These are phyloP conservation scores for Spatholobus suberectus DNA, from an alignment of 306 rosid genomes.

Conservation along the genomic window DNA sequence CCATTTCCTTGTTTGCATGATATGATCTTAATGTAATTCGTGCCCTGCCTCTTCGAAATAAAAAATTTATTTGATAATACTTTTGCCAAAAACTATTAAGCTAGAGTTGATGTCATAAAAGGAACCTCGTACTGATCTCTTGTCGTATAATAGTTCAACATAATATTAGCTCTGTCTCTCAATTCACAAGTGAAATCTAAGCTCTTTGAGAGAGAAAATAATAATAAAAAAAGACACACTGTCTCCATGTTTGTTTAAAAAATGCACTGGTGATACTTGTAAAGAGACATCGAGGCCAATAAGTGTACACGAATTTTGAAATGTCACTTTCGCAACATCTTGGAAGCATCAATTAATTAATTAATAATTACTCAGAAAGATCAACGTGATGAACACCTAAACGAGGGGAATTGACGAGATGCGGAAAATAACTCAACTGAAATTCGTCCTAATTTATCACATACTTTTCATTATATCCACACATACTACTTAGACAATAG, in stretches of 20 bases:
- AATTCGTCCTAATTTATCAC: neutral
- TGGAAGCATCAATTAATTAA: neutral
- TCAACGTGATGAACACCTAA: no score
- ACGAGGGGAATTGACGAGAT: no score
- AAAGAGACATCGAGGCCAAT: neutral
- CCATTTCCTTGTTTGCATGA: conserved; percentile 8
- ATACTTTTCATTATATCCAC: no score
- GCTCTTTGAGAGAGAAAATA: neutral
- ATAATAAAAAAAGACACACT: neutral
- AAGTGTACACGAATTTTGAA: neutral
- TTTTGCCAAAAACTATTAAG: no score
- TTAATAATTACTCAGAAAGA: neutral
- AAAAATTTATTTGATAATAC: neutral
- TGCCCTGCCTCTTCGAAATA: neutral
- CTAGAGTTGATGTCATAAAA: no score
- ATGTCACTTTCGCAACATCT: neutral
- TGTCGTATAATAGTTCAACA: neutral
- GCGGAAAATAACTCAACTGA: neutral
- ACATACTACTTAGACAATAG: neutral
- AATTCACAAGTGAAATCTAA: neutral
- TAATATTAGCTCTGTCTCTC: neutral
- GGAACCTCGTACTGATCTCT: neutral
- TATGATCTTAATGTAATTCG: neutral
- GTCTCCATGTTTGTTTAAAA: neutral
- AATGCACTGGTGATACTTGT: neutral